Base-by-base conservation (phyloP, 345 rosid species). In the Eucalyptus dawsonii region DNA sequence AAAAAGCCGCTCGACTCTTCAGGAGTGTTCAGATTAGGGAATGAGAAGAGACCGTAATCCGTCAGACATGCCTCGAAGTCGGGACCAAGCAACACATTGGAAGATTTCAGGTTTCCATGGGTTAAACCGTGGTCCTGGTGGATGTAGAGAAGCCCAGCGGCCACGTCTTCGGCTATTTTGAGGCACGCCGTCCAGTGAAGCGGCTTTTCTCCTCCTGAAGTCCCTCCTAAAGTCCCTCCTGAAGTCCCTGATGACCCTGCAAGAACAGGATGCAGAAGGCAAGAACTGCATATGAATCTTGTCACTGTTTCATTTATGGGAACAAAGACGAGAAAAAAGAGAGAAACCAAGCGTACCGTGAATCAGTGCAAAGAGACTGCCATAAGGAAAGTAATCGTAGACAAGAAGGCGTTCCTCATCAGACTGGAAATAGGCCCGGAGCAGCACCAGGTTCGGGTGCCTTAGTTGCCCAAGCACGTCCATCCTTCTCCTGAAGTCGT, bases 141-240 rank as follows among this genome's bases (percentile, higher is more conserved):
- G 86, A 97, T 94, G 88, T 96, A 95, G 56, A 96, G 96, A 86
- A 97, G 92, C 62, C 94, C 98, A 2, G 96, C 91, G 11, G 99
- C 99, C 88, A 97, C 93, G 90, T 97, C 98, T 92, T 95, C 99
- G 0, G 99, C 98, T 91, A 97, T 97, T 94, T 97, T 97, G 44
- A 97, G 93, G 92, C 99, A 97, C 14, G 99, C 97, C 29, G 99
- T 97, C 99, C 99, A 97, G 69, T 97, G 99, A 86, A 97, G 96
- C 25, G 99, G 99, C 96, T 96, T 97, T 89, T 98, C 99, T 42
- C 94, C 94, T 16, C 97, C 98, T 27, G 97, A 92, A 89, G 95
- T 92, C 87, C 94, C 94, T 24, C 97, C 98, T 24, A 97, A 92
- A 89, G 95, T 92, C 87, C 94, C 94, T 24, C 97, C 98, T 24